Conservation (phyloP, 345 rosid species). For the Camelina hispida region DNA sequence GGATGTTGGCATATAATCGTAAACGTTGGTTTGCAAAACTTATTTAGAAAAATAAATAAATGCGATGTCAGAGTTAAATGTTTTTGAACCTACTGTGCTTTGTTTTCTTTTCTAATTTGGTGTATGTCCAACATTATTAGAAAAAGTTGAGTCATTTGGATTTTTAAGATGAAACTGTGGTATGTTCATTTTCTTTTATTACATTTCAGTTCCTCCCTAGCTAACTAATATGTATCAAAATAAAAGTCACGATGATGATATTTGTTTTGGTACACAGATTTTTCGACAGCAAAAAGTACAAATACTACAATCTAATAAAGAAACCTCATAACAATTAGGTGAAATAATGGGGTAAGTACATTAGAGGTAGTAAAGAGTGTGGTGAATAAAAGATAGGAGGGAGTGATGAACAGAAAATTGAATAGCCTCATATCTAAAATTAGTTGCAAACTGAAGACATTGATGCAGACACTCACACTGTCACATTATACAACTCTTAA, state of each 20-base stretch:
- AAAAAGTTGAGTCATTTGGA: background rate
- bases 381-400: slow-evolving; percentile 26
- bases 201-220: background rate
- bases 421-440: slow-evolving; percentile 41
- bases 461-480: slow-evolving; percentile 34
- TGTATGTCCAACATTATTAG: background rate
- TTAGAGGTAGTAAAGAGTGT: slow-evolving; percentile 18
- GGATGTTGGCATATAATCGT: background rate
- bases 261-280: background rate
- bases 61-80: background rate
- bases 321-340: slow-evolving; percentile 21
- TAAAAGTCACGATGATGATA: background rate
- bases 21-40: background rate
- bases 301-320: slow-evolving; percentile 17
- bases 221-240: background rate
- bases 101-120: background rate
- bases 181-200: background rate
- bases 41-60: background rate
- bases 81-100: background rate
- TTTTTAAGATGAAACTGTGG: background rate
- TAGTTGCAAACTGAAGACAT: slow-evolving; percentile 42
- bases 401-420: slow-evolving; percentile 31
- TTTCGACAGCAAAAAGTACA: background rate
- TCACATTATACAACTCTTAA: slow-evolving; percentile 37
- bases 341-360: slow-evolving; percentile 27